Percentiles rank a stretch among this genome's conserved stretches.
Evolutionary conservation across 805 yeast genomes (phyloP).

Genomic region (Candida xiaguanensis): DNA sequence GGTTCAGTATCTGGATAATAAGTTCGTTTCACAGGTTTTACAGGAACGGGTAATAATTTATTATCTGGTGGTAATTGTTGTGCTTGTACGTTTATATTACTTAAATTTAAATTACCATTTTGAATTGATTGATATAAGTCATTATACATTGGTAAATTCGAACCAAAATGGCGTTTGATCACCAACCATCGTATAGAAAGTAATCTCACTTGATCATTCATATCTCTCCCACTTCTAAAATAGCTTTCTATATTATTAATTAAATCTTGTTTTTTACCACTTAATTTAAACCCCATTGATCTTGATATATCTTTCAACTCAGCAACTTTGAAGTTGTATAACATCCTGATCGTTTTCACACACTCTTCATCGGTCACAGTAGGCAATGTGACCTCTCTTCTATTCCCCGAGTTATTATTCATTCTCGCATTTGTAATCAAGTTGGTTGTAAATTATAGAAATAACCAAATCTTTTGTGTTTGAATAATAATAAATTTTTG

Average conservation of each 20-base stretch:
- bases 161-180: constrained; percentile 29
- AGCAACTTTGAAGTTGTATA: constrained; percentile 37
- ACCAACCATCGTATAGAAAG: constrained; percentile 41
- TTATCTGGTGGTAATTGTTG: not conserved
- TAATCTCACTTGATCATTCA: constrained; percentile 41
- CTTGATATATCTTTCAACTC: constrained; percentile 53
- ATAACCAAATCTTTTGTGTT: too few species aligned
- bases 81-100: not conserved
- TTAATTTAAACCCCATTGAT: constrained; percentile 42
- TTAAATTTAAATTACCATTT: constrained; percentile 19
- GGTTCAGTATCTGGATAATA: constrained; percentile 12
- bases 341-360: constrained; percentile 12
- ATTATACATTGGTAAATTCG: constrained; percentile 33
- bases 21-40: too few species aligned
- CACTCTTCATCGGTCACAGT: constrained; percentile 12
- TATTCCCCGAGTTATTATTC: constrained; percentile 3
- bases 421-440: constrained; percentile 1
- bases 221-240: constrained; percentile 38
- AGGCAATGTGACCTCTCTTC: not conserved
- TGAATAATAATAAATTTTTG: too few species aligned
- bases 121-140: constrained; percentile 25
- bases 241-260: constrained; percentile 50
- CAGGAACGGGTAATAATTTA: too few species aligned
- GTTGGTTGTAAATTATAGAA: too few species aligned
- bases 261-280: constrained; percentile 63